A percentile compares a stretch with the other conserved stretches of the same genome.
phyloP scores from a whole-genome alignment of 768 basidiomycete species.

The Pulveroboletus sp. region DNA sequence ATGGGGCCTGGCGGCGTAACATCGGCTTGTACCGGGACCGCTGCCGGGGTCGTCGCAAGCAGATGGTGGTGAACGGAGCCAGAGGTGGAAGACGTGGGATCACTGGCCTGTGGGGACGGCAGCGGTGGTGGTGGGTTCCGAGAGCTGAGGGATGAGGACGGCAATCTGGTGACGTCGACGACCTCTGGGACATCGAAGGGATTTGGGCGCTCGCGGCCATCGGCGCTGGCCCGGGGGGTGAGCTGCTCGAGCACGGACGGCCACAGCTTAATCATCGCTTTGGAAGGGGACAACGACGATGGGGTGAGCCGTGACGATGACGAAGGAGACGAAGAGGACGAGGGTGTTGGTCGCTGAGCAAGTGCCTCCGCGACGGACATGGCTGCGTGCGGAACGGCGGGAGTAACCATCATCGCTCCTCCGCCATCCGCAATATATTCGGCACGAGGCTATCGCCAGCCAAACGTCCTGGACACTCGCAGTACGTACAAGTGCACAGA shows the following conservation, averaged over 20 bases:
- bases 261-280: slow-evolving; percentile 68
- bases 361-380: slow-evolving; percentile 7
- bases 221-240: slow-evolving; percentile 50
- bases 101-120: not conserved
- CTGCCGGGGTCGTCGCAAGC: slow-evolving; percentile 20
- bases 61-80: slow-evolving; percentile 29
- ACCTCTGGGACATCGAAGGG: slow-evolving; percentile 54
- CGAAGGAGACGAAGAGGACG: slow-evolving; percentile 14
- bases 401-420: slow-evolving; percentile 8
- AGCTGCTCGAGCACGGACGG: slow-evolving; percentile 49
- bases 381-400: slow-evolving; percentile 12
- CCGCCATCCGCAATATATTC: slow-evolving; percentile 4
- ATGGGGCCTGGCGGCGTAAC: slow-evolving; percentile 42
- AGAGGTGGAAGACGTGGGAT: slow-evolving; percentile 9
- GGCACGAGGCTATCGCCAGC: not conserved
- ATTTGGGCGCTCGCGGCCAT: slow-evolving; percentile 45
- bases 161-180: slow-evolving; percentile 20
- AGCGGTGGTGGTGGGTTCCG: slow-evolving; percentile 8
- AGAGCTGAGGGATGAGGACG: slow-evolving; percentile 14
- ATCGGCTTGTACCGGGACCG: slow-evolving; percentile 27
- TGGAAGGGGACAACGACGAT: slow-evolving; percentile 24
- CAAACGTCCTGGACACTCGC: not conserved
- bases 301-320: slow-evolving; percentile 3
- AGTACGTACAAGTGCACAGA: slow-evolving; percentile 11
- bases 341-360: slow-evolving; percentile 6